Evolutionary conservation across 2,329 filamentous ascomycete genomes (phyloP).

Genomic region (Elsinoe australis): DNA sequence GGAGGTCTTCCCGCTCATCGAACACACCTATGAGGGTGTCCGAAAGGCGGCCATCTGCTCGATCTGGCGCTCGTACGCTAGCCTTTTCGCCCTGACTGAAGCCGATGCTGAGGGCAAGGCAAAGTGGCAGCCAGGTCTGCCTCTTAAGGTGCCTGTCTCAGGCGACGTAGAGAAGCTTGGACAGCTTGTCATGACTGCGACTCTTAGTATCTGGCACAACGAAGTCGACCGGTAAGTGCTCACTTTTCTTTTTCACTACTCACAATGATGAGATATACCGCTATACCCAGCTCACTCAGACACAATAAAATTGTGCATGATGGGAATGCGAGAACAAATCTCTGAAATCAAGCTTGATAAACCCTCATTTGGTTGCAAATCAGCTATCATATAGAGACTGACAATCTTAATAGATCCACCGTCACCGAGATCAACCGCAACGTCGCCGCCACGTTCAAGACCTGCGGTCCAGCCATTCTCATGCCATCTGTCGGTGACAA

Average conservation of each 20-base stretch:
- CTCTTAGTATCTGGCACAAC: conserved; percentile 76
- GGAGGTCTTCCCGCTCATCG: conserved; percentile 68
- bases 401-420: conserved; percentile 56
- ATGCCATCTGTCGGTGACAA: conserved; percentile 55
- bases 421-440: conserved; percentile 95
- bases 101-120: conserved; percentile 68
- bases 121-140: conserved; percentile 86
- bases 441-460: conserved; percentile 79
- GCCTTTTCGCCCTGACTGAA: conserved; percentile 64
- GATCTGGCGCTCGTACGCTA: conserved; percentile 86
- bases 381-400: not conserved
- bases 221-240: conserved; percentile 83
- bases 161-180: conserved; percentile 76
- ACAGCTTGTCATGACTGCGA: conserved; percentile 75
- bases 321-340: conserved; percentile 62
- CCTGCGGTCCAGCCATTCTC: conserved; percentile 80
- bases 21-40: conserved; percentile 88
- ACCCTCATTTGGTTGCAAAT: not conserved
- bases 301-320: conserved; percentile 81
- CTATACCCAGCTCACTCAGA: conserved; percentile 99
- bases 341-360: conserved; percentile 24
- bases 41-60: conserved; percentile 87
- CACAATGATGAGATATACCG: conserved; percentile 75
- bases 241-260: conserved; percentile 19
- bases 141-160: conserved; percentile 70